Conservation (phyloP, 441 rosid genomes). For the Corymbia calophylla region DNA sequence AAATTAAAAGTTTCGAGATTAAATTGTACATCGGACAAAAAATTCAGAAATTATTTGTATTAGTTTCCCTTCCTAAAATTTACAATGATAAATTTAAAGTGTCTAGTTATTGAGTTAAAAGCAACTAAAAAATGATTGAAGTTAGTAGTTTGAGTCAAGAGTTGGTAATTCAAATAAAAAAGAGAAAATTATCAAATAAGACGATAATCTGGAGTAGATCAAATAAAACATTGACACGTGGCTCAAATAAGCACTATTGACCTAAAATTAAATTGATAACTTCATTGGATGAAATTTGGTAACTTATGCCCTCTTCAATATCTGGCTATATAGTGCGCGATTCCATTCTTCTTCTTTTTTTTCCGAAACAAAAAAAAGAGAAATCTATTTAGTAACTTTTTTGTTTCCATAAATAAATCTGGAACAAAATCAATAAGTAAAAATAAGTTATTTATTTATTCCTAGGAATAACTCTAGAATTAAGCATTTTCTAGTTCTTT, state of each 20-base stretch:
- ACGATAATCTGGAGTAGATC: background rate
- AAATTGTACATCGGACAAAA: rapidly evolving
- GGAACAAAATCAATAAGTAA: no score
- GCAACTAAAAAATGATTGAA: background rate
- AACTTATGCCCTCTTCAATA: background rate
- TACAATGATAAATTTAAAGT: background rate
- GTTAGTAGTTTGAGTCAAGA: background rate
- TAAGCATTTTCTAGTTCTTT: no score
- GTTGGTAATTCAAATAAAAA: background rate
- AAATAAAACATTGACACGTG: rapidly evolving
- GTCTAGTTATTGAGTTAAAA: background rate
- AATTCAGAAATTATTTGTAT: background rate
- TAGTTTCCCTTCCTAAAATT: background rate
- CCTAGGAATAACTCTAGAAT: no score
- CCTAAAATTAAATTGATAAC: background rate
- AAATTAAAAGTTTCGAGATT: rapidly evolving
- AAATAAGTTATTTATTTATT: no score
- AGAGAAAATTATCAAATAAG: background rate
- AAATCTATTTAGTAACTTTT: no score
- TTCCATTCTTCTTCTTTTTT: no score
- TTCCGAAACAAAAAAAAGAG: no score
- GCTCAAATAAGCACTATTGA: background rate
- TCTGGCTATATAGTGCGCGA: no score
- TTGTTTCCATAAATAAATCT: no score
- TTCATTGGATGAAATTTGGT: background rate